Evolutionary conservation across 768 basidiomycete species (phyloP), one percentile per base, ranked within the genome.

Genomic region (Leucocoprinus sp.): DNA sequence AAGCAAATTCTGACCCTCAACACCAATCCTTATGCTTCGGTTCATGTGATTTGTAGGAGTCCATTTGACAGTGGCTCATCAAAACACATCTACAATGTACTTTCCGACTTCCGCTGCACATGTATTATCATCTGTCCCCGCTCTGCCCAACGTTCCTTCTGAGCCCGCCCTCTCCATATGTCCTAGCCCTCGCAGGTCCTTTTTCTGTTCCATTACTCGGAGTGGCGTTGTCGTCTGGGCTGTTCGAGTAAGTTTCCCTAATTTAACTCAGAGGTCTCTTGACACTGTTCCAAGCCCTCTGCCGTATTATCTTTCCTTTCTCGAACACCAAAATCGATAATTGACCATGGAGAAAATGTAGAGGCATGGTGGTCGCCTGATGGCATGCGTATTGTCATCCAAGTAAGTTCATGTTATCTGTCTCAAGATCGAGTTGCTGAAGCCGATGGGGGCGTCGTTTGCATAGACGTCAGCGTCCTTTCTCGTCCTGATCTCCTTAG

Each of bases 311-410:
- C 88, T 17, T 74, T 82, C 52, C 70, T 95, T 14, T 72, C 82
- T 24, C 78, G 93, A 43, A 87, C 89, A 27, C 68, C 80, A 5
- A 76, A 78, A 1, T 93, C 90, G 14, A 67, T 95, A 29, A 61
- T 74, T 44, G 82, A 87, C 48, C 92, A 93, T 59, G 93, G 93
- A n/a, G 76, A 81, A 55, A 95, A 92, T 54, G 50, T 71, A 15
- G 64, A 74, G 42, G 78, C 76, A 9, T 74, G 79, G 55, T 97
- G 93, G 92, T 80, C 91, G 14, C 81, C 82, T 43, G 90, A 93
- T 59, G 83, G 85, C 26, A 71, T 71, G 55, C 72, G 80, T 54
- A 78, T 97, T 38, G 77, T 93, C 43, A 75, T 97, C 17, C 79
- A 85, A 64, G 93, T 87, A 47, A 44, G 80, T 61, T 5, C 15